A percentile compares a stretch with the other conserved stretches of the same genome.
phyloP scores from a whole-genome alignment of 352 stramenopile species.

The Thraustochytrium striatum region DNA sequence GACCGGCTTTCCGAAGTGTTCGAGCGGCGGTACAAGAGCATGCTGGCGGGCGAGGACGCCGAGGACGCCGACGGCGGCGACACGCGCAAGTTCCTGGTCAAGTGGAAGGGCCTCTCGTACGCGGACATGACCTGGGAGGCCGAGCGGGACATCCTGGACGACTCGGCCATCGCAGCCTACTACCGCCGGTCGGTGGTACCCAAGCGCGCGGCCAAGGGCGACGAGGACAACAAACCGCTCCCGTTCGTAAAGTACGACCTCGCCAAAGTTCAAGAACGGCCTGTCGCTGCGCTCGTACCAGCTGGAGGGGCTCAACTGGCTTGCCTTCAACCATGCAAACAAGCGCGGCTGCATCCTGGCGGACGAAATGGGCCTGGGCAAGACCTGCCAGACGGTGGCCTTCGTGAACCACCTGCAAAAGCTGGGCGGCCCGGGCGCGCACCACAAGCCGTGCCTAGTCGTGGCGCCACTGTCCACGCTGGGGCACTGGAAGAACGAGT shows the following conservation, averaged over 20 bases:
- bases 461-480: constrained; percentile 95
- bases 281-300: constrained; percentile 94
- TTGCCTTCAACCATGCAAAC: constrained; percentile 94
- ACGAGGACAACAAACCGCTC: constrained; percentile 52
- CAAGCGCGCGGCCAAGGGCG: constrained; percentile 48
- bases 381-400: constrained; percentile 82
- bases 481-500: constrained; percentile 97
- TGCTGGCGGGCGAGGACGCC: background rate
- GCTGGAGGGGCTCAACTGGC: constrained; percentile 95
- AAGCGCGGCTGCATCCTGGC: constrained; percentile 89
- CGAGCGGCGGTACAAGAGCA: background rate
- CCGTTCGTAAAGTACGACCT: constrained; percentile 68
- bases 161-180: constrained; percentile 72
- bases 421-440: constrained; percentile 60
- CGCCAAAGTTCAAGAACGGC: constrained; percentile 84
- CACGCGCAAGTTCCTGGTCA: constrained; percentile 88
- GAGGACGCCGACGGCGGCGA: background rate
- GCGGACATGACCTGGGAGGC: constrained; percentile 96
- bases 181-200: constrained; percentile 2
- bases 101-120: constrained; percentile 96
- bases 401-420: constrained; percentile 90
- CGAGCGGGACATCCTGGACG: constrained; percentile 87
- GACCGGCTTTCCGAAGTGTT: constrained; percentile 24
- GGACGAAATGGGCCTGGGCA: constrained; percentile 82
- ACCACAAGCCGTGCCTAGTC: constrained; percentile 94